phyloP scores from a whole-genome alignment of 2,329 filamentous ascomycete species.

The Beauveria brongniartii region DNA sequence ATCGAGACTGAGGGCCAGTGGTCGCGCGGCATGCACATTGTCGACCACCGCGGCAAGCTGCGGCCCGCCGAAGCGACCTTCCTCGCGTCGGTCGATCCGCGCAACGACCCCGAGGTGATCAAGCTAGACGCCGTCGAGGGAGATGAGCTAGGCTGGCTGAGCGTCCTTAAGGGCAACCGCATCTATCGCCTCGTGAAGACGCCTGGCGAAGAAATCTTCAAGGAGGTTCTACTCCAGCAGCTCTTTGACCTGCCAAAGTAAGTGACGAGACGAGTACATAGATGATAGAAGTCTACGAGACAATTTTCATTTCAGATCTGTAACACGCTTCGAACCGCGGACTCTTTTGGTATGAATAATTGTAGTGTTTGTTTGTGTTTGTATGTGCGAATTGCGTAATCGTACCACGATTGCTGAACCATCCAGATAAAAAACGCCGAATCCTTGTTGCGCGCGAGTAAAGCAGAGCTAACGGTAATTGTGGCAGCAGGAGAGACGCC shows the following conservation, averaged over 20 bases:
- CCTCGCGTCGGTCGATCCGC: slow-evolving; percentile 32
- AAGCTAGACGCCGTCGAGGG: slow-evolving; percentile 48
- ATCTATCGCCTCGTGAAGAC: slow-evolving; percentile 64
- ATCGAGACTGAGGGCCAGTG: slow-evolving; percentile 89
- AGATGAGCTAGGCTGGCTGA: slow-evolving; percentile 72
- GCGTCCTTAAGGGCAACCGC: slow-evolving; percentile 65
- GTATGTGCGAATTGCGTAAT: background rate
- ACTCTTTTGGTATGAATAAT: background rate
- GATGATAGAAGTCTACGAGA: background rate
- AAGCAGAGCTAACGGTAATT: background rate
- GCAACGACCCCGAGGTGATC: slow-evolving; percentile 31
- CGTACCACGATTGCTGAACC: background rate
- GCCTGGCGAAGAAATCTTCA: slow-evolving; percentile 62
- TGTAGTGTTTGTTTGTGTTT: background rate
- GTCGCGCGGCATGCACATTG: slow-evolving; percentile 84
- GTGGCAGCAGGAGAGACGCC: background rate
- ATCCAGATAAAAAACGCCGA: slow-evolving; percentile 6
- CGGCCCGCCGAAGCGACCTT: slow-evolving; percentile 40
- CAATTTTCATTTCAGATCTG: background rate
- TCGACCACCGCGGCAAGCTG: slow-evolving; percentile 60
- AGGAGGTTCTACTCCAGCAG: slow-evolving; percentile 54
- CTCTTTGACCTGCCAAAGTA: slow-evolving; percentile 42
- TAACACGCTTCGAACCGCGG: background rate
- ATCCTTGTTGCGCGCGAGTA: background rate
- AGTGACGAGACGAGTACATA: slow-evolving; percentile 16